phyloP scores from a whole-genome alignment of 2,329 filamentous ascomycete genomes.

The Trichothecium sympodiale region DNA sequence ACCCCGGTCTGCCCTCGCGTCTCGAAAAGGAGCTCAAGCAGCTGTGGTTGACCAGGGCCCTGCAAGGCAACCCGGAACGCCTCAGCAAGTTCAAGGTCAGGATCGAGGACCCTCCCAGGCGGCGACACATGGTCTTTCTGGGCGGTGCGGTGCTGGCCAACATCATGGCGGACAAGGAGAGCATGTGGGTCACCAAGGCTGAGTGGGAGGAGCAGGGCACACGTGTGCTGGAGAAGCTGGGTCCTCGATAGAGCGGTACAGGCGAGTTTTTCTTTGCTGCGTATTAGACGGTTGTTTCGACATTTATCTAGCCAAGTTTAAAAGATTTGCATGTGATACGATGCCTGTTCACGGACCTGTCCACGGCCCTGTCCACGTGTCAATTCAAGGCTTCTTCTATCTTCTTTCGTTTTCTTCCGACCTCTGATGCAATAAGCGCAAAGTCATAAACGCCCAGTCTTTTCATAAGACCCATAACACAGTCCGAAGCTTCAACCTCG shows the following conservation, averaged over 20 bases:
- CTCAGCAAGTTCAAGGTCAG: slow-evolving; percentile 98
- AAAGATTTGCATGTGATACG: background rate
- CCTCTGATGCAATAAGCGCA: too few relatives aligned
- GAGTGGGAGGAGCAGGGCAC: slow-evolving; percentile 94
- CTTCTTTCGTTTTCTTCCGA: too few relatives aligned
- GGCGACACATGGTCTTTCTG: slow-evolving; percentile 98
- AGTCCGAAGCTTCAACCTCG: too few relatives aligned
- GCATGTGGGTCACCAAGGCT: slow-evolving; percentile 96
- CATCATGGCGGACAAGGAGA: slow-evolving; percentile 97
- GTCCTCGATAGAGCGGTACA: slow-evolving; percentile 54
- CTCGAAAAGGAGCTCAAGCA: slow-evolving; percentile 99
- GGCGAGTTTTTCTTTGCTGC: background rate
- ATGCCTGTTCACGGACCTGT: background rate
- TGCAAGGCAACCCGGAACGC: slow-evolving; percentile 85
- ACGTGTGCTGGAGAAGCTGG: slow-evolving; percentile 80
- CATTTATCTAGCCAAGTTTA: background rate
- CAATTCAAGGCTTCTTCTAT: too few relatives aligned
- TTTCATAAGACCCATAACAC: too few relatives aligned
- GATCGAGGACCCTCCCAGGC: slow-evolving; percentile 92
- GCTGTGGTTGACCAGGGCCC: slow-evolving; percentile 86
- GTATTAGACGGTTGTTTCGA: background rate
- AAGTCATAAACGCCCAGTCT: too few relatives aligned
- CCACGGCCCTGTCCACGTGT: too few relatives aligned
- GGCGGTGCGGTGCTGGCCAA: slow-evolving; percentile 94
- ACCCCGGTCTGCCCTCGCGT: slow-evolving; percentile 85